These are phyloP conservation scores for Hebeloma cylindrosporum DNA, from an alignment of 768 basidiomycete genomes.

Conservation along the genomic window DNA sequence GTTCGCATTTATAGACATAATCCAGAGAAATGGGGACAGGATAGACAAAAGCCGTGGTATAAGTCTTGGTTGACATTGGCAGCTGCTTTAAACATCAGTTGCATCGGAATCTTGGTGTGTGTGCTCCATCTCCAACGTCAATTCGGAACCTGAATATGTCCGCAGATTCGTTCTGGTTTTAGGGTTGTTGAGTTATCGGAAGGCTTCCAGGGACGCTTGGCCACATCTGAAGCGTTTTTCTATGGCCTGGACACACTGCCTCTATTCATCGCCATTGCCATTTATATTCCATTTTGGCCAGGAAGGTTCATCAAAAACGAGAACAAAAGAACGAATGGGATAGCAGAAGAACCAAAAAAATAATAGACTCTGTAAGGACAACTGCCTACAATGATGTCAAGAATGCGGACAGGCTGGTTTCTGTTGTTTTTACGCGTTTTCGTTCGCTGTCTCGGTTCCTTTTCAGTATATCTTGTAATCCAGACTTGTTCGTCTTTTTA, in stretches of 20 bases:
- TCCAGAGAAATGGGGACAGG: constrained; percentile 40
- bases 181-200: constrained; percentile 58
- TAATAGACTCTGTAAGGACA: not conserved
- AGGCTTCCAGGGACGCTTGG: constrained; percentile 59
- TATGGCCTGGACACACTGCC: constrained; percentile 69
- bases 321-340: constrained; percentile 28
- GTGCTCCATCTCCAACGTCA: not conserved
- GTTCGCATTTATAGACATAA: constrained; percentile 44
- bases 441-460: constrained; percentile 56
- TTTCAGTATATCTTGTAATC: constrained; percentile 62
- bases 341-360: constrained; percentile 1
- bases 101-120: constrained; percentile 62
- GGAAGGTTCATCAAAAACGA: constrained; percentile 55
- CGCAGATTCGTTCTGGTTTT: constrained; percentile 64
- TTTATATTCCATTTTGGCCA: constrained; percentile 67
- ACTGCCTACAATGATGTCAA: constrained; percentile 26
- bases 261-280: constrained; percentile 55
- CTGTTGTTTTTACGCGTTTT: constrained; percentile 30
- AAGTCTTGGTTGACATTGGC: constrained; percentile 61
- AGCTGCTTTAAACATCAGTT: constrained; percentile 50
- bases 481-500: constrained; percentile 44
- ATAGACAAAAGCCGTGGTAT: constrained; percentile 43
- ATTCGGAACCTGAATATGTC: not conserved
- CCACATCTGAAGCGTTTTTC: constrained; percentile 60
- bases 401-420: constrained; percentile 53